phyloP scores from a whole-genome alignment of 345 rosid genomes.

The Citrus trifoliata region DNA sequence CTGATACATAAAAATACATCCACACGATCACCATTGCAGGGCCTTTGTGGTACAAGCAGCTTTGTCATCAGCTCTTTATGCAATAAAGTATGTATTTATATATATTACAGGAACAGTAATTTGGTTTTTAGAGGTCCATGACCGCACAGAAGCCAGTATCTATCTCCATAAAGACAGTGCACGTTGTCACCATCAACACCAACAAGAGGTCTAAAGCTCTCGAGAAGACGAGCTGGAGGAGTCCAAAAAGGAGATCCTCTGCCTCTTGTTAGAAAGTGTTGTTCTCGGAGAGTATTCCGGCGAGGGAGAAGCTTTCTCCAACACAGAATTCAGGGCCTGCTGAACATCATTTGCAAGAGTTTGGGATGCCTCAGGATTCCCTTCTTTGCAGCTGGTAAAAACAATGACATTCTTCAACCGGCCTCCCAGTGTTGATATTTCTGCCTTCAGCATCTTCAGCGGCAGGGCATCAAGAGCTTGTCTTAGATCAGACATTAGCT shows the following conservation, averaged over 20 bases:
- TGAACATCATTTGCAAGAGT: constrained; percentile 26
- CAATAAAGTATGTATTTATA: background rate
- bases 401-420: constrained; percentile 48
- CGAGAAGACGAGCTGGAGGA: constrained; percentile 48
- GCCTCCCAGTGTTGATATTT: constrained; percentile 51
- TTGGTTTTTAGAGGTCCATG: background rate
- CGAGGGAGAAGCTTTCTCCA: constrained; percentile 39
- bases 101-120: background rate
- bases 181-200: constrained; percentile 1
- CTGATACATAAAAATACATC: background rate
- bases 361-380: constrained; percentile 10
- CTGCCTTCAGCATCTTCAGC: constrained; percentile 37
- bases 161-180: background rate
- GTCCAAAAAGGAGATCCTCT: constrained; percentile 35
- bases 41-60: background rate
- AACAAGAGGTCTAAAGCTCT: background rate
- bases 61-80: background rate
- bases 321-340: constrained; percentile 33
- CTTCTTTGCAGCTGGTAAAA: constrained; percentile 28
- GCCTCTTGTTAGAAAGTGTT: constrained; percentile 39
- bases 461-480: constrained; percentile 46
- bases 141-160: background rate
- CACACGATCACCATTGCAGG: background rate
- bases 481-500: constrained; percentile 44
- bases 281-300: constrained; percentile 39